These are phyloP conservation scores for Chytriomyces sp. DNA, from an alignment of 192 early-diverging fungal genomes.

Conservation along the genomic window DNA sequence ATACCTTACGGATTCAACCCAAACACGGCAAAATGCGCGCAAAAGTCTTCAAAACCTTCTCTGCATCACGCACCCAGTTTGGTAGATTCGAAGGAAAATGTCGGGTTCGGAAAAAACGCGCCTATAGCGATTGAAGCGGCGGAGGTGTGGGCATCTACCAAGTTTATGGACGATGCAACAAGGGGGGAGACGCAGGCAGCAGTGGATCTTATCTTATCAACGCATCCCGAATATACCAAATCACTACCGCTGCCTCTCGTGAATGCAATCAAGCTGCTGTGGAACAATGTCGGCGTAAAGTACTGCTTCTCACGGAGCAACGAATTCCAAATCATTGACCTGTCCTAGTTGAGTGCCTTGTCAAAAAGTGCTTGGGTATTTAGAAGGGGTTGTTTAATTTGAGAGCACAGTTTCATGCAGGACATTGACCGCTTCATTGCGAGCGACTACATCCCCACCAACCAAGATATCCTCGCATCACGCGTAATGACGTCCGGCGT, in stretches of 20 bases:
- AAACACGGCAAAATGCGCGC: neutral
- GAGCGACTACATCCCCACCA: constrained; percentile 13
- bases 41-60: neutral
- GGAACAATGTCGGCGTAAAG: constrained; percentile 83
- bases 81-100: neutral
- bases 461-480: constrained; percentile 27
- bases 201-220: neutral
- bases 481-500: constrained; percentile 28
- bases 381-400: neutral
- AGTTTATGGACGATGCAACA: constrained; percentile 45
- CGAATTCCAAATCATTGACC: constrained; percentile 97
- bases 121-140: neutral
- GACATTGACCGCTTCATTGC: constrained; percentile 14
- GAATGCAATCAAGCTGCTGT: constrained; percentile 80
- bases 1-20: constrained; percentile 30
- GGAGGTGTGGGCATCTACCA: constrained; percentile 67
- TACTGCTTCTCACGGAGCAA: constrained; percentile 79
- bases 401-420: constrained; percentile 21
- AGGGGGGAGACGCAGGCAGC: constrained; percentile 1
- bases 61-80: neutral
- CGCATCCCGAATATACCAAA: constrained; percentile 72
- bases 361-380: neutral
- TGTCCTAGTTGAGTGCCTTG: constrained; percentile 54
- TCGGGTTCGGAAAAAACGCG: neutral
- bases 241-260: constrained; percentile 78